Percentiles rank a stretch among this genome's conserved stretches.
phyloP scores from a whole-genome alignment of 1,284 basidiomycete species.

The Moniliella sp. region DNA sequence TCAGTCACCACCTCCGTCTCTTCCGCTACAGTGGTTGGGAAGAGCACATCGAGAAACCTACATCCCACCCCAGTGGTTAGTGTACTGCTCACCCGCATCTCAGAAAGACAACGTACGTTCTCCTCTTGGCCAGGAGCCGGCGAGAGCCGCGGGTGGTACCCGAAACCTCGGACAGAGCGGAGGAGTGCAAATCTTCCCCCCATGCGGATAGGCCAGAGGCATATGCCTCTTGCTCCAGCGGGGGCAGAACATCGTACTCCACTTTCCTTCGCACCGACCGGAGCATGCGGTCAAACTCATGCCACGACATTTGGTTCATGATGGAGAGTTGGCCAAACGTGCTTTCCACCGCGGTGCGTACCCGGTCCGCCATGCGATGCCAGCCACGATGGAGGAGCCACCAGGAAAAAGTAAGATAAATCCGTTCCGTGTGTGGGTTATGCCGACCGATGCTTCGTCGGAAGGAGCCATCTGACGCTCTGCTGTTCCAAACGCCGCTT shows the following conservation, averaged over 20 bases:
- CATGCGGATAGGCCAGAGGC: not conserved
- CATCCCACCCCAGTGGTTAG: not conserved
- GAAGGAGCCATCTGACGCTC: too few relatives aligned
- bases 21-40: slow-evolving; percentile 15
- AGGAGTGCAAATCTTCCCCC: not conserved
- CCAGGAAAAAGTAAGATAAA: slow-evolving; percentile 66
- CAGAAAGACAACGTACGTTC: not conserved
- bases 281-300: slow-evolving; percentile 49
- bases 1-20: slow-evolving; percentile 17
- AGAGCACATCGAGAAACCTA: slow-evolving; percentile 30
- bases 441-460: slow-evolving; percentile 2
- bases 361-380: slow-evolving; percentile 54
- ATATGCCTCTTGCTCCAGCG: not conserved
- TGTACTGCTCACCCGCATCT: not conserved
- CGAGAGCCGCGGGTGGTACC: not conserved
- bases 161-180: not conserved
- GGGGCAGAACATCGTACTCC: slow-evolving; percentile 35
- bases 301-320: slow-evolving; percentile 48
- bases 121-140: not conserved
- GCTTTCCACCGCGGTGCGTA: slow-evolving; percentile 52
- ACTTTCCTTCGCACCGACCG: slow-evolving; percentile 50
- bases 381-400: slow-evolving; percentile 74
- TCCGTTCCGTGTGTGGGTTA: slow-evolving; percentile 45
- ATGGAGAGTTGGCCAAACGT: slow-evolving; percentile 61
- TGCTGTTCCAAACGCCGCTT: slow-evolving; percentile 1